Conservation (phyloP, 78 protist species). For the Chrysochromulina parva region DNA sequence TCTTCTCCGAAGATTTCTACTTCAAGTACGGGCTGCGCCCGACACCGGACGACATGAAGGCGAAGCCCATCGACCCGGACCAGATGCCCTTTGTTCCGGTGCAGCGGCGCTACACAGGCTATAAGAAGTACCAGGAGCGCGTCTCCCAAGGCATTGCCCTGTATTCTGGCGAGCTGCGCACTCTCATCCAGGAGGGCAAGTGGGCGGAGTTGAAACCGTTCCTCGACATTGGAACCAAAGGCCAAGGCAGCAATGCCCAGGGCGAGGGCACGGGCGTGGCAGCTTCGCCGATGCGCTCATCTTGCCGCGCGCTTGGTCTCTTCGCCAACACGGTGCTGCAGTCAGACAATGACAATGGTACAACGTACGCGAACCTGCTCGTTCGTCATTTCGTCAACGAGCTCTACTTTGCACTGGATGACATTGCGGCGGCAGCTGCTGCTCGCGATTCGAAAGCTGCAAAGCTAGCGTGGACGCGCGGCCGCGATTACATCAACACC, state of each 20-base stretch:
- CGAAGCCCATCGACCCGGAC: not conserved
- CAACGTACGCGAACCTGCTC: not conserved
- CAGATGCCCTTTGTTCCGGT: not conserved
- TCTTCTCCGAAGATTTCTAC: constrained; percentile 25
- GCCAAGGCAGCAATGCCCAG: not conserved
- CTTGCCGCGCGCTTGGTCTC: not conserved
- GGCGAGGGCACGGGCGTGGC: not conserved
- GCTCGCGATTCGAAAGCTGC: not conserved
- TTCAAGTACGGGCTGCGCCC: constrained; percentile 10
- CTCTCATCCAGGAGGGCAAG: not conserved
- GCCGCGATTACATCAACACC: not conserved
- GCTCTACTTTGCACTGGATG: not conserved
- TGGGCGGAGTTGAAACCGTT: not conserved
- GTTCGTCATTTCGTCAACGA: constrained; percentile 4
- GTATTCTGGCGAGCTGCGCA: not conserved
- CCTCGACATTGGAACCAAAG: not conserved
- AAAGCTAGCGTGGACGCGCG: not conserved
- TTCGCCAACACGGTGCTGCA: not conserved
- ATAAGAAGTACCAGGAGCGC: not conserved
- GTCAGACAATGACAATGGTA: not conserved
- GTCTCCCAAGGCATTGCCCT: not conserved
- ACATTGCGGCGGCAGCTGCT: not conserved
- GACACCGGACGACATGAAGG: not conserved
- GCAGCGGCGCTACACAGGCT: not conserved
- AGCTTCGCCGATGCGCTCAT: not conserved